phyloP scores from a whole-genome alignment of 1,139 yeast species.

The Geotrichum restrictum region DNA sequence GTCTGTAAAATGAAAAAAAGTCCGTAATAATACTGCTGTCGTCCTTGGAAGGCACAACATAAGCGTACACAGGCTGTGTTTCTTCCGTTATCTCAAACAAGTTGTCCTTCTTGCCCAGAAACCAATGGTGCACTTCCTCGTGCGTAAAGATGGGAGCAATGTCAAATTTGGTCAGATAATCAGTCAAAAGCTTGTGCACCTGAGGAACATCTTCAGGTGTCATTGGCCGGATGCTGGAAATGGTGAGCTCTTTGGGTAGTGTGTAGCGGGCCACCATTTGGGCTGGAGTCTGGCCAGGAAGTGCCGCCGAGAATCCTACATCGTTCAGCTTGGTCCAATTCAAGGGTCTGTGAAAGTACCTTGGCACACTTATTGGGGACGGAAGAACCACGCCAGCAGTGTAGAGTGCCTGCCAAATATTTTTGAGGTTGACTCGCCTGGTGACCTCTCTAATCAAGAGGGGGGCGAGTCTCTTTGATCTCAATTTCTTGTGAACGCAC shows the following conservation, averaged over 20 bases:
- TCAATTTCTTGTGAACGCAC: constrained; percentile 87
- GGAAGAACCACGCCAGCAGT: constrained; percentile 93
- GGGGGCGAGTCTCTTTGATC: constrained; percentile 93
- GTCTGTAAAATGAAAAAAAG: constrained; percentile 80
- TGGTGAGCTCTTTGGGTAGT: constrained; percentile 56
- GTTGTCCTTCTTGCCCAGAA: constrained; percentile 46
- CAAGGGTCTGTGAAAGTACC: constrained; percentile 91
- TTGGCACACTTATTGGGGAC: constrained; percentile 82
- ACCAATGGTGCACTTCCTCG: constrained; percentile 80
- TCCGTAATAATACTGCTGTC: constrained; percentile 66
- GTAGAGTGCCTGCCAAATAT: constrained; percentile 94
- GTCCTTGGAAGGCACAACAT: constrained; percentile 62
- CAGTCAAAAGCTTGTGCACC: constrained; percentile 55
- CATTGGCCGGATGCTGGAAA: constrained; percentile 64
- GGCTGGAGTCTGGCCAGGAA: constrained; percentile 74
- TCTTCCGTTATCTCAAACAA: constrained; percentile 29
- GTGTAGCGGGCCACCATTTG: constrained; percentile 79
- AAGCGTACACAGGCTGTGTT: constrained; percentile 63
- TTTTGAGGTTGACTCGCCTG: constrained; percentile 75
- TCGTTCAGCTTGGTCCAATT: constrained; percentile 88
- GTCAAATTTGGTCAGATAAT: constrained; percentile 67
- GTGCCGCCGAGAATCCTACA: constrained; percentile 73
- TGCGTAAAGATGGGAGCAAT: constrained; percentile 63
- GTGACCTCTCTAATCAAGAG: constrained; percentile 91
- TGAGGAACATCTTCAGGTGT: constrained; percentile 57